Evolutionary conservation across 2,329 filamentous ascomycete genomes (phyloP).

Genomic region (Hypoxylon sp.): DNA sequence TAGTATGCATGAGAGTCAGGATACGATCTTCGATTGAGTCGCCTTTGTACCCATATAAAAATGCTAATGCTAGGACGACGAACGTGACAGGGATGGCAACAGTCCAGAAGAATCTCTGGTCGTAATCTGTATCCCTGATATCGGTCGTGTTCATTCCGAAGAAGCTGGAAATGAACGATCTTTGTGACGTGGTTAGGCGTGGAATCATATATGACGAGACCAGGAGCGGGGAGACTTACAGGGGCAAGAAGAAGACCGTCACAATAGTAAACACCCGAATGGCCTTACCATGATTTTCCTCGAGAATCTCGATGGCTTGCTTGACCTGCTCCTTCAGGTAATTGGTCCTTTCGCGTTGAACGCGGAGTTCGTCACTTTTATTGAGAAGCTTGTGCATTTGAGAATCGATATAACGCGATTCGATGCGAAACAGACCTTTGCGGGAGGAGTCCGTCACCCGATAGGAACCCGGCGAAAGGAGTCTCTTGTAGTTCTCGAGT

Average conservation of each 20-base stretch:
- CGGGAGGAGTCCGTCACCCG: conserved; percentile 10
- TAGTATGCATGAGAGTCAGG: conserved; percentile 7
- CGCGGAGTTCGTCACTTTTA: not conserved
- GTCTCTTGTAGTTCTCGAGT: conserved; percentile 14
- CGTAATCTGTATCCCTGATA: conserved; percentile 38
- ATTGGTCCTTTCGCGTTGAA: conserved; percentile 4
- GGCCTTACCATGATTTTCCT: conserved; percentile 45
- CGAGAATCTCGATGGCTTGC: conserved; percentile 40
- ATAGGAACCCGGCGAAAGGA: conserved; percentile 5
- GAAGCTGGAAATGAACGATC: conserved; percentile 45
- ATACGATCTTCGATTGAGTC: conserved; percentile 19
- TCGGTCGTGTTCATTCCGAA: conserved; percentile 45
- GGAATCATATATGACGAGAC: not conserved
- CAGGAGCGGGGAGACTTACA: conserved; percentile 23
- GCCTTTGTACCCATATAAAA: conserved; percentile 44
- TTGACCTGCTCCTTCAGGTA: conserved; percentile 22
- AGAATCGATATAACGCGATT: conserved; percentile 11
- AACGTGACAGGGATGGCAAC: conserved; percentile 34
- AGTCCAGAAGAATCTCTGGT: conserved; percentile 39
- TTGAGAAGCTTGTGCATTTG: conserved; percentile 10
- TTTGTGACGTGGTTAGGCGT: conserved; percentile 11
- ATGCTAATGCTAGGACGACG: conserved; percentile 37
- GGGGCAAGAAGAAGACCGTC: conserved; percentile 40
- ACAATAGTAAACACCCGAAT: conserved; percentile 46
- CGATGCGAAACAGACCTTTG: conserved; percentile 14